phyloP scores from a whole-genome alignment of 768 basidiomycete genomes.

The Gloeopeniophorella convolvens region DNA sequence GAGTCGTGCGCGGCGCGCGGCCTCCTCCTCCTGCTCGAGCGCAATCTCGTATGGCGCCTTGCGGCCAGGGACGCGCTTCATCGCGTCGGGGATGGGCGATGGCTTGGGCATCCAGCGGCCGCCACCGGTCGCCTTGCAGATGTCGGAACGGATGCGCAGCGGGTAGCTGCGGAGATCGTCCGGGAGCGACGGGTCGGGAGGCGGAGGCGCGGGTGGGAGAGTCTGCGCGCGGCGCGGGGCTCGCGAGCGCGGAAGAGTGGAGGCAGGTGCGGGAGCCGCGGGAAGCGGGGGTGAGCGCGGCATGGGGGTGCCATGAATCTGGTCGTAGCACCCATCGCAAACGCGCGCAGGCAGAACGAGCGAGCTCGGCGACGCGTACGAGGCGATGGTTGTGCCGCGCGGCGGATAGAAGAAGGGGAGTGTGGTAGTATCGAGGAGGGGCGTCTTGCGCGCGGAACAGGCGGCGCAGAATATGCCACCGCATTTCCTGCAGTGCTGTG shows the following conservation, averaged over 20 bases:
- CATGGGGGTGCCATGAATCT: slow-evolving; percentile 53
- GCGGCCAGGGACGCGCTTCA: slow-evolving; percentile 54
- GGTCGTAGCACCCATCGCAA: slow-evolving; percentile 73
- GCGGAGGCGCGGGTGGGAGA: slow-evolving; percentile 28
- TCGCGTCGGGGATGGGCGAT: slow-evolving; percentile 35
- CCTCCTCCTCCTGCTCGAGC: slow-evolving; percentile 60
- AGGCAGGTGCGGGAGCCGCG: slow-evolving; percentile 15
- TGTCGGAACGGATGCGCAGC: slow-evolving; percentile 52
- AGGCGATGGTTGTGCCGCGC: slow-evolving; percentile 51
- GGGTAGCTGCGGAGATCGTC: slow-evolving; percentile 75
- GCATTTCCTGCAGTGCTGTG: slow-evolving; percentile 77
- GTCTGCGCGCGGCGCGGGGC: slow-evolving; percentile 28
- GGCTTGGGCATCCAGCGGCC: slow-evolving; percentile 72
- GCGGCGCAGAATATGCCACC: slow-evolving; percentile 68
- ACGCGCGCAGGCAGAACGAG: slow-evolving; percentile 57
- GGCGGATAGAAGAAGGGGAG: slow-evolving; percentile 70
- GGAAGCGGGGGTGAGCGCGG: slow-evolving; percentile 27
- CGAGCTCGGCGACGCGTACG: slow-evolving; percentile 52
- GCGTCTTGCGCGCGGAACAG: slow-evolving; percentile 54
- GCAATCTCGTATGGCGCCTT: slow-evolving; percentile 65
- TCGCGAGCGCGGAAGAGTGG: slow-evolving; percentile 4
- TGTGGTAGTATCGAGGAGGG: slow-evolving; percentile 66
- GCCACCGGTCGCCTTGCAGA: slow-evolving; percentile 75
- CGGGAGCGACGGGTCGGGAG: slow-evolving; percentile 32
- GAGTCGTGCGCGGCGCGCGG: slow-evolving; percentile 38